These are phyloP conservation scores for Plasmodium vivax DNA, from an alignment of 169 alveolate genomes.

Conservation along the genomic window DNA sequence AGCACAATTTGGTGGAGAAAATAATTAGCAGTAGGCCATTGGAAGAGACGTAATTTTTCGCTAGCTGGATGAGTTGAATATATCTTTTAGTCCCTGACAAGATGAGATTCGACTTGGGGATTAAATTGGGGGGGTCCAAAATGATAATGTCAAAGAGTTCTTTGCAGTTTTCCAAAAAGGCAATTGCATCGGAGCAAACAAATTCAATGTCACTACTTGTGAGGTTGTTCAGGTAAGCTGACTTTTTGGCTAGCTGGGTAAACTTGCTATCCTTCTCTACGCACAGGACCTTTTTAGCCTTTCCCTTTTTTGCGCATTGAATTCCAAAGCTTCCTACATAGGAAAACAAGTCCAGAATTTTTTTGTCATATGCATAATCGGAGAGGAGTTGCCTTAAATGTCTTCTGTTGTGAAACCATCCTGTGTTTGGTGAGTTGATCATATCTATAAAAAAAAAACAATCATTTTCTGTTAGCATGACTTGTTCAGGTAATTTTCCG, in stretches of 20 bases:
- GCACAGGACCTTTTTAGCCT: conserved; percentile 55
- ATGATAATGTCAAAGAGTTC: conserved; percentile 48
- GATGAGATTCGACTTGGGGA: conserved; percentile 44
- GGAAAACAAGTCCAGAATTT: conserved; percentile 53
- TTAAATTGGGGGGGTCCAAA: conserved; percentile 71
- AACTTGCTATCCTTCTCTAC: conserved; percentile 53
- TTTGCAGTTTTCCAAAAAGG: conserved; percentile 38
- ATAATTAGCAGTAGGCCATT: conserved; percentile 50
- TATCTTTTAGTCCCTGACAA: conserved; percentile 28
- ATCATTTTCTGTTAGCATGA: conserved; percentile 42
- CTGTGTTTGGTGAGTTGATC: conserved; percentile 55
- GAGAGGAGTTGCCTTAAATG: conserved; percentile 26
- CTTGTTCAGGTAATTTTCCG: conserved; percentile 65
- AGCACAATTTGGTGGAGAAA: conserved; percentile 41
- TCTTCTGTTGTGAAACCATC: conserved; percentile 69
- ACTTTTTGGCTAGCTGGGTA: conserved; percentile 49
- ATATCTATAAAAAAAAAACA: conserved; percentile 56
- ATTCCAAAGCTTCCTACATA: conserved; percentile 66
- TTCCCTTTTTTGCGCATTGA: conserved; percentile 65
- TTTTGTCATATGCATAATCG: conserved; percentile 34
- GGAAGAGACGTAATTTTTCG: conserved; percentile 36
- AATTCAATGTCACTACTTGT: conserved; percentile 19
- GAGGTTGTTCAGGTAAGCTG: conserved; percentile 42
- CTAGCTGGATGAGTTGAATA: conserved; percentile 19
- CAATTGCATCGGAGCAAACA: conserved; percentile 23